phyloP scores from a whole-genome alignment of 2,329 filamentous ascomycete genomes.

The Trichoderma oligosporum region DNA sequence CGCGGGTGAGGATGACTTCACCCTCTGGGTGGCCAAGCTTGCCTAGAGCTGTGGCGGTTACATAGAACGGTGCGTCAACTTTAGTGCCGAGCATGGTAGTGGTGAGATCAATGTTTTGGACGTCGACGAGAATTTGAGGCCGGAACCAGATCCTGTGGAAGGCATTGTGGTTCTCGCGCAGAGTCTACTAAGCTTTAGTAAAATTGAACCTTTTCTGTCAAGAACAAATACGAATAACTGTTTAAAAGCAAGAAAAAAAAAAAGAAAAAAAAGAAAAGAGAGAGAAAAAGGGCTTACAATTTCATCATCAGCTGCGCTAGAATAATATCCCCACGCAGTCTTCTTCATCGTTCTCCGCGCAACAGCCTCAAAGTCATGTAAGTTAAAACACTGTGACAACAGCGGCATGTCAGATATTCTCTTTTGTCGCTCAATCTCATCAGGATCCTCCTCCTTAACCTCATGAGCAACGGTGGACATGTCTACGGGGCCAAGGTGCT shows the following conservation, averaged over 20 bases:
- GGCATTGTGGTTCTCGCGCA: conserved; percentile 91
- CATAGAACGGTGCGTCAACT: conserved; percentile 84
- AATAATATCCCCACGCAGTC: conserved; percentile 97
- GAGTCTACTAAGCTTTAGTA: conserved; percentile 54
- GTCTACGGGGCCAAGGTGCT: conserved; percentile 86
- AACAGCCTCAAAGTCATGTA: conserved; percentile 94
- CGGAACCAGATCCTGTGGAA: conserved; percentile 98
- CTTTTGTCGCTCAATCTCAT: conserved; percentile 63
- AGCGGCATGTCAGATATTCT: conserved; percentile 72
- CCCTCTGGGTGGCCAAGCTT: conserved; percentile 93
- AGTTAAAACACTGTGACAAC: conserved; percentile 84
- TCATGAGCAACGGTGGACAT: conserved; percentile 75
- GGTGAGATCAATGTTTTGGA: conserved; percentile 78
- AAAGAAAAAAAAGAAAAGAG: background rate
- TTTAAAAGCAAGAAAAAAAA: background rate
- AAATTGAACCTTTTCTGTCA: background rate
- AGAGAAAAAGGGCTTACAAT: conserved; percentile 32
- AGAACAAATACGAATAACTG: too few relatives aligned
- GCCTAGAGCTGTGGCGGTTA: conserved; percentile 91
- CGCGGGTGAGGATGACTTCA: conserved; percentile 84
- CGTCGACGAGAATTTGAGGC: conserved; percentile 81
- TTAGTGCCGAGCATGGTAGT: conserved; percentile 94
- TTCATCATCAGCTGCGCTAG: conserved; percentile 66
- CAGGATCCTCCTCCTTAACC: conserved; percentile 62
- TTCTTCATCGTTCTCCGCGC: conserved; percentile 91